Conservation (phyloP, 2,329 filamentous ascomycete species). For the Colletotrichum melonis region DNA sequence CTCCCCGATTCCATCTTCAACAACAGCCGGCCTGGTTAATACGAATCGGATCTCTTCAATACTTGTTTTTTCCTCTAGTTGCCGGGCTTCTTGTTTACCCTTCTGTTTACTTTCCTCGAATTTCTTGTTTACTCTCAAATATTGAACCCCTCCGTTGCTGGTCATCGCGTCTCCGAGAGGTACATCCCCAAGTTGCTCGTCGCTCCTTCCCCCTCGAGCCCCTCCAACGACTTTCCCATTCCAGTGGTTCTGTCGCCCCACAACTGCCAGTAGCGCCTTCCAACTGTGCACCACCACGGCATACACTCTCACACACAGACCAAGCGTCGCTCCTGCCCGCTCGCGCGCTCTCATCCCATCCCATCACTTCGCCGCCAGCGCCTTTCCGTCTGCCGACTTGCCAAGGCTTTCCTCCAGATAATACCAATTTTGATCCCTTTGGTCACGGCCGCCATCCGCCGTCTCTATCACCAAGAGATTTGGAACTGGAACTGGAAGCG, state of each 20-base stretch:
- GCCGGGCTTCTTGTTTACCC: slow-evolving; percentile 3
- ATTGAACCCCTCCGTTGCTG: slow-evolving; percentile 14
- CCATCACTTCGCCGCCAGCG: neutral
- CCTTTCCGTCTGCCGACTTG: neutral
- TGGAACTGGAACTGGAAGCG: neutral
- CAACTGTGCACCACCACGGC: neutral
- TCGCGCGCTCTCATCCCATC: neutral
- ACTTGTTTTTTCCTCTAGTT: slow-evolving; percentile 11
- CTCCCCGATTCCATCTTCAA: slow-evolving; percentile 13
- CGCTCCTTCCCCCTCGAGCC: neutral
- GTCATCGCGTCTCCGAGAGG: neutral
- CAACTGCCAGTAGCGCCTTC: slow-evolving; percentile 1
- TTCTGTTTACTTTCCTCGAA: neutral
- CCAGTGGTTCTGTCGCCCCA: neutral
- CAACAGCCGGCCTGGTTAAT: slow-evolving; percentile 30
- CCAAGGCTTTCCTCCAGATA: neutral
- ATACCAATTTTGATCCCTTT: neutral
- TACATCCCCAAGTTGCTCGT: neutral
- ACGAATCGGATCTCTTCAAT: slow-evolving; percentile 7
- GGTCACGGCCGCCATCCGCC: neutral
- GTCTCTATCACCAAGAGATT: neutral
- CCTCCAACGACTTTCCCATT: slow-evolving; percentile 6
- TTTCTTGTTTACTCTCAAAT: neutral
- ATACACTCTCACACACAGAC: neutral
- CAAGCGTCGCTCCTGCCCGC: neutral